These are phyloP conservation scores for Eucalyptus erythrocorys DNA, from an alignment of 345 rosid genomes.

Conservation along the genomic window DNA sequence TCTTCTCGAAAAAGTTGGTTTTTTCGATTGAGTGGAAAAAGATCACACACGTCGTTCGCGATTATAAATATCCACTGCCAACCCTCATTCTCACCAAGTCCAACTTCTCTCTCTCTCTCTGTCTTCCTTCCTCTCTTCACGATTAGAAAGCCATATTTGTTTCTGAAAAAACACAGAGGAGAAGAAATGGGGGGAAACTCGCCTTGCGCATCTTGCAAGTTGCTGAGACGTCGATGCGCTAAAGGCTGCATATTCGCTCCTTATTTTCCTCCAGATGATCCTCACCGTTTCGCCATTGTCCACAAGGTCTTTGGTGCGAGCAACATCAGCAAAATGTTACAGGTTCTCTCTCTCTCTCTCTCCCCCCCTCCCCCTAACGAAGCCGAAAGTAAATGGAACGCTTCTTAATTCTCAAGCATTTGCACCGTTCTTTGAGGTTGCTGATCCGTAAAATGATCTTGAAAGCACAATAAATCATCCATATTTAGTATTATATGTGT, in stretches of 20 bases:
- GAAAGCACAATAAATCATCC: not conserved
- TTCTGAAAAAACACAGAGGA: not conserved
- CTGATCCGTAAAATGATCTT: not conserved
- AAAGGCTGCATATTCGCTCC: slow-evolving; percentile 12
- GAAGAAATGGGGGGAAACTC: not conserved
- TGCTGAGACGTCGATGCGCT: slow-evolving; percentile 14
- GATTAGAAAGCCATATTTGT: not conserved
- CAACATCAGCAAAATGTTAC: slow-evolving; percentile 15
- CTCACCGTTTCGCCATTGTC: slow-evolving; percentile 13
- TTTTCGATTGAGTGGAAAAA: not conserved
- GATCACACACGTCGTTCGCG: not conserved
- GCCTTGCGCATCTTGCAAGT: slow-evolving; percentile 16
- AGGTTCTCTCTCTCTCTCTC: not conserved
- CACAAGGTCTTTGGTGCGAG: slow-evolving; percentile 18
- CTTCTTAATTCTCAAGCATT: not conserved
- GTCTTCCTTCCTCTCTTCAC: not conserved
- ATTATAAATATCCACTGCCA: not conserved
- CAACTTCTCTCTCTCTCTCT: not conserved
- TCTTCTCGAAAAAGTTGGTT: not conserved
- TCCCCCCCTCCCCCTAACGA: not conserved
- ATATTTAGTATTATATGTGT: not conserved
- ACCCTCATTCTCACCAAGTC: not conserved
- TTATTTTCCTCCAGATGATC: slow-evolving; percentile 10
- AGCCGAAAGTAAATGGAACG: not conserved
- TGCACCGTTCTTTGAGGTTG: not conserved